Evolutionary conservation across 192 early-diverging fungal species (phyloP).

Genomic region (Entomortierella chlamydospora): DNA sequence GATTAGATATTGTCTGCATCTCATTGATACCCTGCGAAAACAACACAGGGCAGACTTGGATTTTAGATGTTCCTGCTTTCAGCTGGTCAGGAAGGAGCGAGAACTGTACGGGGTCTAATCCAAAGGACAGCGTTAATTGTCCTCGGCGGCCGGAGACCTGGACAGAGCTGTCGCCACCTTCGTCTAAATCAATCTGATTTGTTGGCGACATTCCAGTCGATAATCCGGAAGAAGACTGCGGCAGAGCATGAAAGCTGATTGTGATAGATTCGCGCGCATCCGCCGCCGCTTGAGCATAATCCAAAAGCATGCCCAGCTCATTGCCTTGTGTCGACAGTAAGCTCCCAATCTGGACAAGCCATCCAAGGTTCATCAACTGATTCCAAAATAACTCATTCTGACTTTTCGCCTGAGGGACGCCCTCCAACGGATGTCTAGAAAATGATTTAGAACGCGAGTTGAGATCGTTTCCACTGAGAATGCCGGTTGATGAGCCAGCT

Average conservation of each 20-base stretch:
- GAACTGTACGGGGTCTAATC: conserved; percentile 38
- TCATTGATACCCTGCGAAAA: conserved; percentile 52
- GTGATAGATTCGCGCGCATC: conserved; percentile 34
- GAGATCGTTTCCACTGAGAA: background rate
- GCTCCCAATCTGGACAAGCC: conserved; percentile 47
- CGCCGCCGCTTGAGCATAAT: conserved; percentile 33
- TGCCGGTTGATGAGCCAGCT: conserved; percentile 1
- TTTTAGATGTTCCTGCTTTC: conserved; percentile 23
- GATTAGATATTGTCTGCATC: conserved; percentile 49
- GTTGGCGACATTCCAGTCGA: background rate
- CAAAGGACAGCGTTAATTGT: conserved; percentile 29
- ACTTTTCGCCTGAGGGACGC: conserved; percentile 15
- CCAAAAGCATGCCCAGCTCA: conserved; percentile 44
- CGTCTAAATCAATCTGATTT: conserved; percentile 7
- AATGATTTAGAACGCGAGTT: conserved; percentile 1
- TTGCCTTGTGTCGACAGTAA: conserved; percentile 41
- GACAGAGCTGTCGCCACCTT: conserved; percentile 11
- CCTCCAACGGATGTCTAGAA: conserved; percentile 20
- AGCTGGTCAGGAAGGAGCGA: conserved; percentile 32
- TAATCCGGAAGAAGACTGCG: conserved; percentile 1
- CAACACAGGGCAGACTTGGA: conserved; percentile 30
- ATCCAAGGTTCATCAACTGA: conserved; percentile 35
- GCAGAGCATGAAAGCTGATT: conserved; percentile 29
- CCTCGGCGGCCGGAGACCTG: conserved; percentile 41
- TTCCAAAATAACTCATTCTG: conserved; percentile 44